These are phyloP conservation scores for Colletotrichum sp. DNA, from an alignment of 2,329 filamentous ascomycete genomes.

Conservation along the genomic window DNA sequence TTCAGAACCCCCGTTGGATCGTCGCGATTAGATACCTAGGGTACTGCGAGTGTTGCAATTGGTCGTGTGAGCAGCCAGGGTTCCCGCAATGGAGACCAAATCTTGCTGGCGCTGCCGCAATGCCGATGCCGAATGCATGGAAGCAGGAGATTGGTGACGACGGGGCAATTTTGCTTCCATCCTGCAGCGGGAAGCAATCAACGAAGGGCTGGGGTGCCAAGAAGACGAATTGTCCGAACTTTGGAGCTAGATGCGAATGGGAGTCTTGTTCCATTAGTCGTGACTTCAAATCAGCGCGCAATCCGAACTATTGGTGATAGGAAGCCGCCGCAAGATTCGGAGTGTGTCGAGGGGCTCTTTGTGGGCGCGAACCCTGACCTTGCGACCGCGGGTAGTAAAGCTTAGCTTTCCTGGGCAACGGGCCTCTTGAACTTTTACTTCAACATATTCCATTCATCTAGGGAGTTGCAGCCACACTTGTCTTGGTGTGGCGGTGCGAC, in stretches of 20 bases:
- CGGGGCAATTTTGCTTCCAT: neutral
- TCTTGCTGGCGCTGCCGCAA: neutral
- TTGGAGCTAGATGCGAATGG: neutral
- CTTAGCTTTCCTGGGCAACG: neutral
- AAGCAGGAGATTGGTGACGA: neutral
- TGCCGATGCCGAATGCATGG: conserved; percentile 11
- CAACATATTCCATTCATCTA: neutral
- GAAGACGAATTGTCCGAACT: neutral
- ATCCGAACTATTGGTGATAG: neutral
- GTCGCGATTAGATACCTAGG: neutral
- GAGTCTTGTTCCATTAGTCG: neutral
- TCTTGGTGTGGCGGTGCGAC: neutral
- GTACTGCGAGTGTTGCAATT: neutral
- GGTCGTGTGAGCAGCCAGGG: neutral
- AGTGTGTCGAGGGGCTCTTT: neutral
- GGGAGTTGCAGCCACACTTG: neutral
- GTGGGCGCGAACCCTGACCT: neutral
- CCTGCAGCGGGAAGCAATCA: neutral
- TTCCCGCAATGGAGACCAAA: neutral
- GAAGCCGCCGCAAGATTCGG: neutral
- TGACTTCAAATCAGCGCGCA: neutral
- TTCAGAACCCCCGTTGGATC: neutral
- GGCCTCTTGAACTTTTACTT: neutral
- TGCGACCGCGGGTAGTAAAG: neutral
- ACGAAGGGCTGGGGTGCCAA: neutral